Base-by-base conservation (phyloP, 306 rosid species). In the Alnus glutinosa region DNA sequence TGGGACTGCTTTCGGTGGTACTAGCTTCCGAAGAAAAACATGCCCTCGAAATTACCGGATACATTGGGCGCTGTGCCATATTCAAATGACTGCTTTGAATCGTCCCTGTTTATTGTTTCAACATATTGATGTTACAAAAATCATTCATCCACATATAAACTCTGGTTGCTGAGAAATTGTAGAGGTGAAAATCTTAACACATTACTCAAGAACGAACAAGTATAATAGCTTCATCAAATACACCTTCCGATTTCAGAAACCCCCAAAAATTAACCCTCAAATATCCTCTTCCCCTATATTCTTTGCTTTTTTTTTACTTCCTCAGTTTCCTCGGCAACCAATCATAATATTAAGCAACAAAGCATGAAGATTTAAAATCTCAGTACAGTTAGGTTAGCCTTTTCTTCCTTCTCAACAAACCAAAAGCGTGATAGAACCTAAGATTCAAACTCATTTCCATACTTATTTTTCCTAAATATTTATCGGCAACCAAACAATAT, bases 21-120 rank as follows among this genome's bases (percentile, higher is more conserved):
- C 80, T 82, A 10, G 75, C 86, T 64, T 75, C 82, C 1, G 98
- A 77, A 64, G 90, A 82, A 84, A 75, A 90, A 39, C 81, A 82
- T n/a, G 89, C 88, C 78, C 84, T 89, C 3, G 89, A 70, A 23
- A 55, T 48, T 73, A 72, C 77, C 71, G 78, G 78, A 75, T 74
- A 63, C 75, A 69, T 39, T 7, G 89, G 67, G 55, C 48, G 80
- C n/a, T 80, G 82, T 39, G 82, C 80, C 77, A 52, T 44, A 39
- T 37, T 75, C 61, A 76, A 73, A 77, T 39, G 58, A 77, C 49
- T 63, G 36, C 79, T 72, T 73, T 42, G 85, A 32, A 78, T 2
- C 39, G 84, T 70, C 76, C 89, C 96, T 92, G 88, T 66, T 52
- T 14, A 83, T 73, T 4, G 18, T 34, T 77, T 55, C 78, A 86